phyloP scores from a whole-genome alignment of 164 flowering plant genomes.

The Vitis amurensis region DNA sequence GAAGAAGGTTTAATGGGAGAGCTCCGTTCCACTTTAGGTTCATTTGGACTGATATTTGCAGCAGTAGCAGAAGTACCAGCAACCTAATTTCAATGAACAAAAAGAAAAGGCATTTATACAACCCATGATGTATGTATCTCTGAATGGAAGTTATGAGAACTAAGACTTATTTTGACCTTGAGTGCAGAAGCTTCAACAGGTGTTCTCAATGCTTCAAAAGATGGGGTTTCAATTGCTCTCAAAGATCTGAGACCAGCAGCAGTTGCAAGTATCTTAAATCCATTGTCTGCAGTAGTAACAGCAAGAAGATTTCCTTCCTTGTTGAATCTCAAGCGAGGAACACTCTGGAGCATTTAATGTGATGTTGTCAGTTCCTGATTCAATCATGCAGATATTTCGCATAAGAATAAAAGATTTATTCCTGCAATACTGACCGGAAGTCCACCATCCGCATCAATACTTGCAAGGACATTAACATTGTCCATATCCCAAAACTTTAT shows the following conservation, averaged over 20 bases:
- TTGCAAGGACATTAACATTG: constrained; percentile 48
- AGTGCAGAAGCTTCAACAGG: constrained; percentile 53
- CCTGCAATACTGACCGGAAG: constrained; percentile 56
- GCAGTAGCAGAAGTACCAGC: constrained; percentile 49
- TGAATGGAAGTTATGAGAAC: background rate
- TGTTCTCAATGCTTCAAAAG: constrained; percentile 63
- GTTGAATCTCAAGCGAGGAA: constrained; percentile 88
- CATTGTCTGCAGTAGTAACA: constrained; percentile 78
- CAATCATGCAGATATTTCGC: background rate
- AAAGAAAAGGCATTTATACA: background rate
- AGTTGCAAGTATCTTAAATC: constrained; percentile 85
- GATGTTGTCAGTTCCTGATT: background rate
- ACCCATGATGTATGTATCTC: background rate
- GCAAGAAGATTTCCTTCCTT: constrained; percentile 89
- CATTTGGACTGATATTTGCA: constrained; percentile 45
- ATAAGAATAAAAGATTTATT: background rate
- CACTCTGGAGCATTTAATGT: constrained; percentile 46
- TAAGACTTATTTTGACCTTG: constrained; percentile 41
- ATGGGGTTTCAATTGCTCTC: constrained; percentile 44
- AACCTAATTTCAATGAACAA: constrained; percentile 36
- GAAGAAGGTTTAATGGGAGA: constrained; percentile 73
- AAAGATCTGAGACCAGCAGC: constrained; percentile 61
- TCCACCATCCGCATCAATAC: constrained; percentile 90
- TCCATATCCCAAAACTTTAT: constrained; percentile 98
- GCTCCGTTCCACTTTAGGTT: constrained; percentile 66